Percentiles rank a stretch among this genome's conserved stretches.
These are phyloP conservation scores for Mycena chlorophos DNA, from an alignment of 768 basidiomycete genomes.

Conservation along the genomic window DNA sequence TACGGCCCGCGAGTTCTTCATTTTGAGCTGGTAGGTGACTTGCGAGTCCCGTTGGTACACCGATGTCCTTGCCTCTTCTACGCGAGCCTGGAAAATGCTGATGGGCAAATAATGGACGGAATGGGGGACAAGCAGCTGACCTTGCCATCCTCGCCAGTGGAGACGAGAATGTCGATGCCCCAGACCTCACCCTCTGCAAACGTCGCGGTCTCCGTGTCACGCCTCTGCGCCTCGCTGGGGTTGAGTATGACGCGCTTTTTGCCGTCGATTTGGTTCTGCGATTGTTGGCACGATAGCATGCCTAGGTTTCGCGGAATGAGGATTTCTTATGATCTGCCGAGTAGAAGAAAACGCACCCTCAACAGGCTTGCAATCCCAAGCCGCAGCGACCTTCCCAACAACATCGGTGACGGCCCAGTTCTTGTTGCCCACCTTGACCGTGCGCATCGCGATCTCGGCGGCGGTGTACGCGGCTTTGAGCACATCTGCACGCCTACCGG, in stretches of 20 bases:
- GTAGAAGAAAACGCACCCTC: constrained; percentile 60
- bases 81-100: constrained; percentile 63
- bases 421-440: constrained; percentile 88
- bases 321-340: background rate
- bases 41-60: constrained; percentile 88
- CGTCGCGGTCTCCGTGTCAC: constrained; percentile 79
- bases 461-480: constrained; percentile 93
- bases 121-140: too few relatives aligned
- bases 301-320: too few relatives aligned
- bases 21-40: constrained; percentile 93
- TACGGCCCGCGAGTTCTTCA: constrained; percentile 95
- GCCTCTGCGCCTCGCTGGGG: constrained; percentile 79
- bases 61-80: constrained; percentile 87
- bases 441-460: constrained; percentile 88
- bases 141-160: constrained; percentile 89
- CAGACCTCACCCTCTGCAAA: constrained; percentile 95
- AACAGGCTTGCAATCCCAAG: constrained; percentile 87
- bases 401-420: constrained; percentile 94
- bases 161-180: constrained; percentile 89
- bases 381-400: constrained; percentile 67
- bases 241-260: constrained; percentile 95
- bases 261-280: constrained; percentile 92
- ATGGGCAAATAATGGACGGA: constrained; percentile 2
- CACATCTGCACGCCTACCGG: constrained; percentile 86
- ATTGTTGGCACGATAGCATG: constrained; percentile 93